These are phyloP conservation scores for Medicago lupulina DNA, from an alignment of 306 rosid genomes.

Conservation along the genomic window DNA sequence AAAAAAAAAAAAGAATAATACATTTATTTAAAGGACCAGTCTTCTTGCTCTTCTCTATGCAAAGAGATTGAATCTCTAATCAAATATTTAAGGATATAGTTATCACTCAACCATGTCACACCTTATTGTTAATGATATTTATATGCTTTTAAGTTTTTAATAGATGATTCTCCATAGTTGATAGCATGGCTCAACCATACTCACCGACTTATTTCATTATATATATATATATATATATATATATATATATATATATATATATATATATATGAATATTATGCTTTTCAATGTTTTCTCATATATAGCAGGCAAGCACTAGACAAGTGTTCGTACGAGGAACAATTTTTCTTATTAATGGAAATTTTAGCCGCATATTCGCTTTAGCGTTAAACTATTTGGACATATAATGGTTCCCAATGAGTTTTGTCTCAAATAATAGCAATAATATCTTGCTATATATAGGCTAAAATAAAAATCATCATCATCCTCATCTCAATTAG, in stretches of 20 bases:
- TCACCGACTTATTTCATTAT: neutral
- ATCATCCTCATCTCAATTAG: slow-evolving; percentile 4
- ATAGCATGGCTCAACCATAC: neutral
- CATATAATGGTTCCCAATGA: slow-evolving; percentile 24
- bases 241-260: neutral
- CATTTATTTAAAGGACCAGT: too few species aligned
- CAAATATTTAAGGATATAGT: too few species aligned
- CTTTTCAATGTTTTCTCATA: slow-evolving; percentile 33
- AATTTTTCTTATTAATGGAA: slow-evolving; percentile 19
- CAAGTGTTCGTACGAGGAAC: slow-evolving; percentile 51
- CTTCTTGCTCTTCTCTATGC: too few species aligned
- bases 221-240: neutral
- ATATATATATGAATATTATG: neutral
- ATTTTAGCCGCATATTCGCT: slow-evolving; percentile 37
- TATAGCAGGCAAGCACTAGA: slow-evolving; percentile 40
- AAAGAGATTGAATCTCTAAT: too few species aligned
- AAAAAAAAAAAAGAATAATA: too few species aligned
- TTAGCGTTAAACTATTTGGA: slow-evolving; percentile 28
- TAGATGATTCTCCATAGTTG: neutral
- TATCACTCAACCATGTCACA: too few species aligned
- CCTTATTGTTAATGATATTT: too few species aligned
- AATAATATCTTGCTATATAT: neutral
- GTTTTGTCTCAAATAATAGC: slow-evolving; percentile 19
- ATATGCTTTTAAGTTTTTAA: neutral
- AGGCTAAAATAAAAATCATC: neutral